phyloP scores from a whole-genome alignment of 228 moss, liverwort and hornwort species.

The Sphagnum fallax region DNA sequence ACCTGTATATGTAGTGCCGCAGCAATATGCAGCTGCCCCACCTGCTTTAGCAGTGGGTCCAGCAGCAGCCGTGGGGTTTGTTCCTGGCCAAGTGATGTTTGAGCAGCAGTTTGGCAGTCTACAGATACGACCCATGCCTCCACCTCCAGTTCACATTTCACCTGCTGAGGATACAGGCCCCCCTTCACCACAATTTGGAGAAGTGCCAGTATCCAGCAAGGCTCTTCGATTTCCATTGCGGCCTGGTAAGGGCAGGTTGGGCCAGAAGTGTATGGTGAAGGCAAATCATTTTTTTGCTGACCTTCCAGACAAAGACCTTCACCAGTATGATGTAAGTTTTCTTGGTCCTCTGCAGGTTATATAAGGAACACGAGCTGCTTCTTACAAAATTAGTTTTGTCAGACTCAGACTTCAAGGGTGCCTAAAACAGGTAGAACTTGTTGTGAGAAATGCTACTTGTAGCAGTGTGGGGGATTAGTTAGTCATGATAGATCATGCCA shows the following conservation, averaged over 20 bases:
- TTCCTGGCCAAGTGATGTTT: neutral
- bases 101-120: neutral
- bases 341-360: too few relatives aligned
- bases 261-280: conserved; percentile 53
- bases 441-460: too few relatives aligned
- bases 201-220: conserved; percentile 63
- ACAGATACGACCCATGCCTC: neutral
- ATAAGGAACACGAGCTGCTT: too few relatives aligned
- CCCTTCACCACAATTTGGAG: conserved; percentile 6
- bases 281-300: conserved; percentile 62
- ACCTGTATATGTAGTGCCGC: too few relatives aligned
- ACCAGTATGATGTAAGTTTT: conserved; percentile 51
- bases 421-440: too few relatives aligned
- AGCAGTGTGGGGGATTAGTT: too few relatives aligned
- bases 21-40: neutral
- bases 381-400: too few relatives aligned
- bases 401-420: too few relatives aligned
- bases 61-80: conserved; percentile 5
- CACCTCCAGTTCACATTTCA: conserved; percentile 24
- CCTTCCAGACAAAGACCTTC: conserved; percentile 60
- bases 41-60: neutral
- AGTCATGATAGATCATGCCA: too few relatives aligned
- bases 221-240: conserved; percentile 59
- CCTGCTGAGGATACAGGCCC: conserved; percentile 16
- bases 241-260: conserved; percentile 42